phyloP scores from a whole-genome alignment of 768 basidiomycete species.

The Clitopilus hobsonii region DNA sequence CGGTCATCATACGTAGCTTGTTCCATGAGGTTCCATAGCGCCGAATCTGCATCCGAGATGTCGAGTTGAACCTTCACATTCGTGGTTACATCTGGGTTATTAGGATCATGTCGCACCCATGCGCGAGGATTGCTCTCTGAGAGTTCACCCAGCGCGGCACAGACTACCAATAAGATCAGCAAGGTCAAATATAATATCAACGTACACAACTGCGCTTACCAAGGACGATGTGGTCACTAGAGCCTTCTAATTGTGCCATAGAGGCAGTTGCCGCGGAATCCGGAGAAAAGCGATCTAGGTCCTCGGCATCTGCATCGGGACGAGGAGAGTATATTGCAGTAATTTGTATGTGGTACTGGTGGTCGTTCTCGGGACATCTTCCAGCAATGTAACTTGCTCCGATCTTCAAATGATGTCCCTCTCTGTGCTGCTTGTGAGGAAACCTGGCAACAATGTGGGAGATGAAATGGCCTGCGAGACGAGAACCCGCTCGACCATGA shows the following conservation, averaged over 20 bases:
- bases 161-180: not conserved
- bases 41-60: not conserved
- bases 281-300: not conserved
- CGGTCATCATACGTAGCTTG: not conserved
- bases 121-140: not conserved
- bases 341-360: conserved; percentile 6
- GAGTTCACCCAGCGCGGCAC: not conserved
- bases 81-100: not conserved
- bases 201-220: not conserved
- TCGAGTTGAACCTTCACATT: not conserved
- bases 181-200: not conserved
- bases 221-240: not conserved
- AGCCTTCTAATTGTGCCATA: not conserved
- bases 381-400: not conserved
- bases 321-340: not conserved
- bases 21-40: not conserved
- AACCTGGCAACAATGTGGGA: not conserved
- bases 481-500: not conserved
- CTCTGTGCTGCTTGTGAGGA: not conserved
- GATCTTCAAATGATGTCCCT: not conserved
- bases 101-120: not conserved
- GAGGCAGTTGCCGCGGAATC: not conserved
- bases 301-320: not conserved
- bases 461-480: not conserved
- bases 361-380: not conserved